Evolutionary conservation across 352 stramenopile genomes (phyloP).

Genomic region (Globisporangium heterothallicum): DNA sequence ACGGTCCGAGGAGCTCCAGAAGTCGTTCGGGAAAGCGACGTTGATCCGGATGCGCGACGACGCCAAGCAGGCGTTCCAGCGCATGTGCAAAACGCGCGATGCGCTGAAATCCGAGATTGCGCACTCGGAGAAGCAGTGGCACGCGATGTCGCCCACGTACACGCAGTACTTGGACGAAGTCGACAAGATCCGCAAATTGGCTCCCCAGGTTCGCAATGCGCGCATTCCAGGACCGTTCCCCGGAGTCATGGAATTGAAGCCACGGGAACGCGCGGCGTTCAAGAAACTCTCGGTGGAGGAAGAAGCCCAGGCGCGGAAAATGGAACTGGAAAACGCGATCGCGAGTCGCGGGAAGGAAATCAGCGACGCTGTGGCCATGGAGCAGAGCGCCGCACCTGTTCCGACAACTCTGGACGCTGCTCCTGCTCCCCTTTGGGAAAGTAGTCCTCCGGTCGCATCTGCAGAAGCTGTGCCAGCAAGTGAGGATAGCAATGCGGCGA

Average conservation of each 20-base stretch:
- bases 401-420: too few relatives aligned
- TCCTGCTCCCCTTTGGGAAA: too few relatives aligned
- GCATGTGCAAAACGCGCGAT: constrained; percentile 46
- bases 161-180: constrained; percentile 63
- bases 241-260: constrained; percentile 38
- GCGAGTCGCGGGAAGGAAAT: constrained; percentile 55
- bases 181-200: constrained; percentile 38
- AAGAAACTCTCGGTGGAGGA: constrained; percentile 83
- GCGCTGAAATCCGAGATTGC: constrained; percentile 39
- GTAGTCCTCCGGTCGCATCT: too few relatives aligned
- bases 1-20: constrained; percentile 58
- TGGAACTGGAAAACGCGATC: constrained; percentile 60
- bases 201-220: constrained; percentile 21
- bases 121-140: constrained; percentile 39
- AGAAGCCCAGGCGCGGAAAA: constrained; percentile 50
- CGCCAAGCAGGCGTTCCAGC: constrained; percentile 48
- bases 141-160: constrained; percentile 39
- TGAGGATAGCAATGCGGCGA: background rate
- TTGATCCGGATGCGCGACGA: constrained; percentile 62
- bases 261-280: constrained; percentile 47
- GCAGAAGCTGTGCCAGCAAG: too few relatives aligned
- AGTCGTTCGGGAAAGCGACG: constrained; percentile 51
- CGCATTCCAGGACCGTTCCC: constrained; percentile 60
- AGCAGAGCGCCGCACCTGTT: too few relatives aligned
- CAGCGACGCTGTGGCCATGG: background rate